Evolutionary conservation across 23 red algal genomes (phyloP).

Genomic region (Gracilaria vermiculophylla): DNA sequence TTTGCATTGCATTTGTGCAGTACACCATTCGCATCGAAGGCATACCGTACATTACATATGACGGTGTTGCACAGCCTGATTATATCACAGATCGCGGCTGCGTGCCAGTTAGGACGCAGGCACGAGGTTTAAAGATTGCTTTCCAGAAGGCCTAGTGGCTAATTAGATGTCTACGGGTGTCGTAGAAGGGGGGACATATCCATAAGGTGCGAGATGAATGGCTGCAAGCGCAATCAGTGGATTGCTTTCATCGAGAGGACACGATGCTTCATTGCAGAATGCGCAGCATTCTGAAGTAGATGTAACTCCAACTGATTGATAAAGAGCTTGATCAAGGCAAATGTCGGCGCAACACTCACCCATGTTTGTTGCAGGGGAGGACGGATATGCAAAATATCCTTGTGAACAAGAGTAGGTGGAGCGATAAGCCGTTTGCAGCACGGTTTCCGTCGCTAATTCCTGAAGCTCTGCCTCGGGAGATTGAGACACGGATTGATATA

Average conservation of each 20-base stretch:
- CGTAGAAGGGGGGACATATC: constrained; percentile 12
- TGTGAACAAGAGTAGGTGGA: constrained; percentile 3
- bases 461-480: background rate
- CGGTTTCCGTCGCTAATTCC: background rate
- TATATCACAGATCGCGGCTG: background rate
- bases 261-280: background rate
- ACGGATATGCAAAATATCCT: constrained; percentile 7
- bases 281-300: constrained; percentile 15
- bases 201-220: constrained; percentile 9
- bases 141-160: background rate
- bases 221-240: background rate
- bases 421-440: background rate
- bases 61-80: background rate
- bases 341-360: constrained; percentile 16
- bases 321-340: constrained; percentile 7
- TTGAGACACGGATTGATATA: background rate
- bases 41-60: background rate
- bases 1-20: background rate
- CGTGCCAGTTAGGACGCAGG: constrained; percentile 1
- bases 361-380: background rate
- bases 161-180: constrained; percentile 11
- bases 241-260: background rate
- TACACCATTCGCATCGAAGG: background rate
- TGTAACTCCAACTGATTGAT: background rate
- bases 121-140: background rate